These are phyloP conservation scores for Phialemonium atrogriseum DNA, from an alignment of 2,329 filamentous ascomycete genomes.

Conservation along the genomic window DNA sequence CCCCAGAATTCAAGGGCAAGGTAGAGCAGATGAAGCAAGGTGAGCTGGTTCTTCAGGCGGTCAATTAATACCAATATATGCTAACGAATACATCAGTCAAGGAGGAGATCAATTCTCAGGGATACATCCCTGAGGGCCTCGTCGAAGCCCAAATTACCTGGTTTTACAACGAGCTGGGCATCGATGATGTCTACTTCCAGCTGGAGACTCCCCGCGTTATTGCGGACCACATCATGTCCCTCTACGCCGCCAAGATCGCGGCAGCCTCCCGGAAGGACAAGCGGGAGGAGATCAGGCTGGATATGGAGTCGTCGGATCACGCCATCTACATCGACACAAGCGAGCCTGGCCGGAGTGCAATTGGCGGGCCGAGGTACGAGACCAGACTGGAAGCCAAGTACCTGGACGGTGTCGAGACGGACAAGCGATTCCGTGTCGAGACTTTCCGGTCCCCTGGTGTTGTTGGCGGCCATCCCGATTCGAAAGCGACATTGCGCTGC, in stretches of 20 bases:
- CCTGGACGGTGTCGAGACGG: constrained; percentile 67
- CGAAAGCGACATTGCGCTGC: constrained; percentile 81
- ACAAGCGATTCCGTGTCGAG: constrained; percentile 83
- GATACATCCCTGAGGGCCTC: constrained; percentile 78
- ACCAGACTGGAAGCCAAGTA: constrained; percentile 92
- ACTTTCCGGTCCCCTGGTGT: constrained; percentile 89
- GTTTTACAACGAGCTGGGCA: constrained; percentile 97
- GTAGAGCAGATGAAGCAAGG: constrained; percentile 78
- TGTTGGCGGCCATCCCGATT: constrained; percentile 57
- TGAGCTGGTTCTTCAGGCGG: no score
- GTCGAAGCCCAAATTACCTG: constrained; percentile 81
- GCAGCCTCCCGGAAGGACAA: constrained; percentile 90
- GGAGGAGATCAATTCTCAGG: constrained; percentile 66
- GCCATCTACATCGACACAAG: constrained; percentile 99
- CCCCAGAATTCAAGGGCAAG: constrained; percentile 90
- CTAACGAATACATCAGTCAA: constrained; percentile 50
- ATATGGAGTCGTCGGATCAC: constrained; percentile 91
- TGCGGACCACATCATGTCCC: constrained; percentile 86
- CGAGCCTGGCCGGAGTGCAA: constrained; percentile 70
- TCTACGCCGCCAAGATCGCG: constrained; percentile 95
- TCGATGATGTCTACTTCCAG: constrained; percentile 97
- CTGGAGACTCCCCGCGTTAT: constrained; percentile 82
- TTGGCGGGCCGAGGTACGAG: constrained; percentile 84
- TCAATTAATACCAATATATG: no score
- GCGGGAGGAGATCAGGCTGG: constrained; percentile 84